These are phyloP conservation scores for Ceratocystis huliohia DNA, from an alignment of 2,329 filamentous ascomycete species.

Conservation along the genomic window DNA sequence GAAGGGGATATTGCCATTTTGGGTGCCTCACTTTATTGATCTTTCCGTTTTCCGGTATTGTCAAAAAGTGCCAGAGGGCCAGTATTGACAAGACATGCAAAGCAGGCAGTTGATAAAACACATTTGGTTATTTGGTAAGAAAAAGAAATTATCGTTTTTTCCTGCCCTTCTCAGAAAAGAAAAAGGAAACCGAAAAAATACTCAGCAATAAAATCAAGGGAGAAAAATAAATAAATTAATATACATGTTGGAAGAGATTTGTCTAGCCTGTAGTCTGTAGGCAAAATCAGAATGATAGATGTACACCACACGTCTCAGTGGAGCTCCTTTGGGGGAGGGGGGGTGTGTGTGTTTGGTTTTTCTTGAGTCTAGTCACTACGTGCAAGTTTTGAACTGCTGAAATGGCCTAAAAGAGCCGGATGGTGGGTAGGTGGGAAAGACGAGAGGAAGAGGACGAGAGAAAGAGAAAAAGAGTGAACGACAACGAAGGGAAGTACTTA, in stretches of 20 bases:
- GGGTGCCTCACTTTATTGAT: not conserved
- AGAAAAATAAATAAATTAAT: not conserved
- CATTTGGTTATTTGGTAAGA: not conserved
- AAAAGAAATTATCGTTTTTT: not conserved
- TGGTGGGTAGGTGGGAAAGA: not conserved
- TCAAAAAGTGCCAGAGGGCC: not conserved
- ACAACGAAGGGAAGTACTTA: not conserved
- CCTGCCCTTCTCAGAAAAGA: not conserved
- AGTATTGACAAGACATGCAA: not conserved
- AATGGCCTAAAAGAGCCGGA: not conserved
- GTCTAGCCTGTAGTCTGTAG: not conserved
- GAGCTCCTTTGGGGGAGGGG: not conserved
- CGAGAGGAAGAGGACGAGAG: not conserved
- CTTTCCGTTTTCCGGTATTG: not conserved
- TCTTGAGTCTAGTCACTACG: not conserved
- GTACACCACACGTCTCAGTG: no score
- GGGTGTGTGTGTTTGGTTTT: not conserved
- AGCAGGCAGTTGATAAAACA: not conserved
- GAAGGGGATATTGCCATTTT: not conserved
- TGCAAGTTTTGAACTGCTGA: slow-evolving; percentile 1
- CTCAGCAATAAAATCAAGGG: not conserved
- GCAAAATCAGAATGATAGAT: not conserved
- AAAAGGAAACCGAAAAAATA: not conserved
- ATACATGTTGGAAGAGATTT: not conserved
- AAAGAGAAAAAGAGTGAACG: not conserved